Conservation (phyloP, 495 filamentous ascomycete species). For the Margaritispora aquatica region DNA sequence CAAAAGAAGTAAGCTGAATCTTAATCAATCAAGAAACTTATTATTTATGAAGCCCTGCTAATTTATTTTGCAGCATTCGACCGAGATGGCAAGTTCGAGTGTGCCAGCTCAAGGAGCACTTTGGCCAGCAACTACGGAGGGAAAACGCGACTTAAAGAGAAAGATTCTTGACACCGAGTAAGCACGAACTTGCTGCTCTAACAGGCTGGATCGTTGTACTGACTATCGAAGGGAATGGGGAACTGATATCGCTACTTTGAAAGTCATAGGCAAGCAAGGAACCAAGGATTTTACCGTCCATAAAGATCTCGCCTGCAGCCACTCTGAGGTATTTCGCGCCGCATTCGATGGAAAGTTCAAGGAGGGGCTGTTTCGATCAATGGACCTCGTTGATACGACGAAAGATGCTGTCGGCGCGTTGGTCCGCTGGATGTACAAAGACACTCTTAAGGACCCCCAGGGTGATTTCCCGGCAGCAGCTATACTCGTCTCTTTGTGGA, state of each 20-base stretch:
- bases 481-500: slow-evolving; percentile 2
- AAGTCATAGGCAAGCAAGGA: neutral
- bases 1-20: too few relatives aligned
- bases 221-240: neutral
- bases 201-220: neutral
- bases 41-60: too few relatives aligned
- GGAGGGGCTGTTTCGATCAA: slow-evolving; percentile 7
- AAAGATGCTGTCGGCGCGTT: neutral
- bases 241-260: neutral
- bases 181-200: neutral
- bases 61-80: too few relatives aligned
- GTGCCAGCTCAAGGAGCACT: too few relatives aligned
- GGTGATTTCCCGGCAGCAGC: neutral
- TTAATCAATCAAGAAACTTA: too few relatives aligned
- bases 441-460: neutral
- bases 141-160: neutral
- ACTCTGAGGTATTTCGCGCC: slow-evolving; percentile 2
- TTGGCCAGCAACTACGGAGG: too few relatives aligned
- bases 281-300: neutral
- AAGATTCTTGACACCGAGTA: neutral
- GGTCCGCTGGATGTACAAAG: slow-evolving; percentile 3
- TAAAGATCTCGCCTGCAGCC: slow-evolving; percentile 1
- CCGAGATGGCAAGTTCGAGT: too few relatives aligned
- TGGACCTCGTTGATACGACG: neutral
- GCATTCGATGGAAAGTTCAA: slow-evolving; percentile 10